These are phyloP conservation scores for Spergularia marina DNA, from an alignment of 148 eudicot genomes.

Conservation along the genomic window DNA sequence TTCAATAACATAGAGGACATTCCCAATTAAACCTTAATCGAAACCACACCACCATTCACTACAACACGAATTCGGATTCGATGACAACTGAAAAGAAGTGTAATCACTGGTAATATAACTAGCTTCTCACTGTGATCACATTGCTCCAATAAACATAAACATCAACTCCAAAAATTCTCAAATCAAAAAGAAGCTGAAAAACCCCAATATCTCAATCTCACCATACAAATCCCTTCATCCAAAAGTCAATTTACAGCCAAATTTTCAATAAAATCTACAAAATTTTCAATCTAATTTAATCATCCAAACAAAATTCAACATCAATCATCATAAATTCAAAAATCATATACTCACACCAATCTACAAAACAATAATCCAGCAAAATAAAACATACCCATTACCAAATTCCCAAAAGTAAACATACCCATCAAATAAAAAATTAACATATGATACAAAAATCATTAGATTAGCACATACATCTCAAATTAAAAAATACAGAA, in stretches of 20 bases:
- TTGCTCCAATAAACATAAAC: background rate
- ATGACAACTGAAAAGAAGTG: background rate
- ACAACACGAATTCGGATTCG: no score
- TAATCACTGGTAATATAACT: background rate
- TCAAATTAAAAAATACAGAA: background rate
- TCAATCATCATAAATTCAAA: background rate
- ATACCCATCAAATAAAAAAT: background rate
- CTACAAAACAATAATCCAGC: background rate
- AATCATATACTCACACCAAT: background rate
- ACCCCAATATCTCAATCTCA: background rate
- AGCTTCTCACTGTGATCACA: background rate
- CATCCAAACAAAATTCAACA: background rate
- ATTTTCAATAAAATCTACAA: background rate
- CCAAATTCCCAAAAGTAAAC: background rate
- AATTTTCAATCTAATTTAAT: background rate
- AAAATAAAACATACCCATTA: background rate
- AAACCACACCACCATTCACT: no score
- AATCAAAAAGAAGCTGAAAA: background rate
- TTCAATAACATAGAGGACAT: no score
- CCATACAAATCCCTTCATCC: background rate
- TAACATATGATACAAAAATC: background rate
- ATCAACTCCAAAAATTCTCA: background rate
- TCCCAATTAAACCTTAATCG: no score
- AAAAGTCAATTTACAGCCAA: background rate
- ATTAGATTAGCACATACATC: background rate